Conservation (phyloP, 176 grass and related monocot genomes). For the Juncus effusus region DNA sequence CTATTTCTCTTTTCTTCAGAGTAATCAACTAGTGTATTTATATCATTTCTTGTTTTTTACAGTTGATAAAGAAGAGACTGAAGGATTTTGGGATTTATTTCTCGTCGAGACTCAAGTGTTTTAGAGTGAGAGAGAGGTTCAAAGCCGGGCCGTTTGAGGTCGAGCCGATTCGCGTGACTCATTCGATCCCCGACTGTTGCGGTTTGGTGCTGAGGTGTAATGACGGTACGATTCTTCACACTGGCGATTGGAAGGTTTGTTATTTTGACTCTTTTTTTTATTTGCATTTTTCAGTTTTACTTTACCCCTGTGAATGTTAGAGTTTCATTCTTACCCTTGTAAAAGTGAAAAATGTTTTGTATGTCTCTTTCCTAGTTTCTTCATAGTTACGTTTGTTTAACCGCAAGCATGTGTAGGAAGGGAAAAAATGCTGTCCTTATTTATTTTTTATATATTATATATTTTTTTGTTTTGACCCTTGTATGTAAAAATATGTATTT, state of each 20-base stretch:
- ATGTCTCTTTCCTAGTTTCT: too few species aligned
- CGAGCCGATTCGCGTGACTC: conserved; percentile 93
- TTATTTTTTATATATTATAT: not conserved
- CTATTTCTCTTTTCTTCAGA: conserved; percentile 12
- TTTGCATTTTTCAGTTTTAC: too few species aligned
- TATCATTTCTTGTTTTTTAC: conserved; percentile 32
- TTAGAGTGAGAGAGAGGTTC: conserved; percentile 82
- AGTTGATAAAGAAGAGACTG: conserved; percentile 95
- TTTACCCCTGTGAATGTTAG: too few species aligned
- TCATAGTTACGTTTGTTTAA: too few species aligned
- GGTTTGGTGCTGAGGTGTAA: conserved; percentile 87
- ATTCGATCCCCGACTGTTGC: conserved; percentile 99
- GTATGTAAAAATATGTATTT: conserved; percentile 22
- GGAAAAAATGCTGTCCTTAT: too few species aligned
- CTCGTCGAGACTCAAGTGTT: conserved; percentile 69
- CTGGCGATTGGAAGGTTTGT: conserved; percentile 91
- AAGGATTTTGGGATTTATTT: conserved; percentile 91
- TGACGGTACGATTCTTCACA: conserved; percentile 98
- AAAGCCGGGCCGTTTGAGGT: conserved; percentile 96
- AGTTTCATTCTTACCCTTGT: too few species aligned
- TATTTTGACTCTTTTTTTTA: not conserved
- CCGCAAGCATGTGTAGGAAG: too few species aligned
- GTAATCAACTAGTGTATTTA: conserved; percentile 3
- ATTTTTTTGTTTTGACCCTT: conserved; percentile 10
- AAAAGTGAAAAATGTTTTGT: too few species aligned